A percentile compares a stretch with the other conserved stretches of the same genome.
phyloP scores from a whole-genome alignment of 2,329 filamentous ascomycete genomes.

The Anthostomella pinea region DNA sequence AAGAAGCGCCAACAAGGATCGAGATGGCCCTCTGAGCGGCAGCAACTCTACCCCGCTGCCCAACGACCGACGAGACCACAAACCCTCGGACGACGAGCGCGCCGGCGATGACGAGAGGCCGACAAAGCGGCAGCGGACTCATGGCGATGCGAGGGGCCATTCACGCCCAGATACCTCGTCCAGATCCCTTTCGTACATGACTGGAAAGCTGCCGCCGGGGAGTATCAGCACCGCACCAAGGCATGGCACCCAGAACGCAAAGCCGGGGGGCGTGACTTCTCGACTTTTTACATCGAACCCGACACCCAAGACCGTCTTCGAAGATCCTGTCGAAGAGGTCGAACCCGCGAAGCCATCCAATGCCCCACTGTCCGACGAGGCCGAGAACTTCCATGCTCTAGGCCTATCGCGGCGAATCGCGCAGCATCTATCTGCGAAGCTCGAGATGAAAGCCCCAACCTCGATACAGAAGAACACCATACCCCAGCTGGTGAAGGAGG shows the following conservation, averaged over 20 bases:
- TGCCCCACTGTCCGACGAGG: slow-evolving; percentile 79
- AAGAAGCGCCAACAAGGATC: slow-evolving; percentile 47
- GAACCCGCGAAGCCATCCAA: slow-evolving; percentile 76
- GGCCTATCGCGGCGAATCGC: slow-evolving; percentile 80
- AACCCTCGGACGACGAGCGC: slow-evolving; percentile 17
- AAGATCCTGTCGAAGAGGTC: slow-evolving; percentile 44
- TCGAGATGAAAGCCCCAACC: slow-evolving; percentile 86
- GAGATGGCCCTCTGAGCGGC: slow-evolving; percentile 25
- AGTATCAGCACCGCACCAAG: slow-evolving; percentile 29
- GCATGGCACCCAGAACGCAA: slow-evolving; percentile 19
- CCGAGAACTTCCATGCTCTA: slow-evolving; percentile 81
- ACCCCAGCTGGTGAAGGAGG: slow-evolving; percentile 72
- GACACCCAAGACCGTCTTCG: slow-evolving; percentile 60
- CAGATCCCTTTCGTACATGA: slow-evolving; percentile 31
- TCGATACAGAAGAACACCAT: slow-evolving; percentile 92
- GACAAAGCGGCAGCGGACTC: slow-evolving; percentile 45
- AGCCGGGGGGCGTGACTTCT: slow-evolving; percentile 62
- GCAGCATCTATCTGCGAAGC: slow-evolving; percentile 77
- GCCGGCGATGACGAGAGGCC: slow-evolving; percentile 31
- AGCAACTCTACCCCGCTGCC: slow-evolving; percentile 30
- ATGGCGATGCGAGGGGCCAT: slow-evolving; percentile 9
- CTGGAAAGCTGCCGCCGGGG: slow-evolving; percentile 36
- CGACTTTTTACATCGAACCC: slow-evolving; percentile 93
- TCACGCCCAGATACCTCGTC: slow-evolving; percentile 15
- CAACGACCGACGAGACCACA: slow-evolving; percentile 22